phyloP scores from a whole-genome alignment of 2,329 filamentous ascomycete genomes.

The Pestalotiopsis sp. region DNA sequence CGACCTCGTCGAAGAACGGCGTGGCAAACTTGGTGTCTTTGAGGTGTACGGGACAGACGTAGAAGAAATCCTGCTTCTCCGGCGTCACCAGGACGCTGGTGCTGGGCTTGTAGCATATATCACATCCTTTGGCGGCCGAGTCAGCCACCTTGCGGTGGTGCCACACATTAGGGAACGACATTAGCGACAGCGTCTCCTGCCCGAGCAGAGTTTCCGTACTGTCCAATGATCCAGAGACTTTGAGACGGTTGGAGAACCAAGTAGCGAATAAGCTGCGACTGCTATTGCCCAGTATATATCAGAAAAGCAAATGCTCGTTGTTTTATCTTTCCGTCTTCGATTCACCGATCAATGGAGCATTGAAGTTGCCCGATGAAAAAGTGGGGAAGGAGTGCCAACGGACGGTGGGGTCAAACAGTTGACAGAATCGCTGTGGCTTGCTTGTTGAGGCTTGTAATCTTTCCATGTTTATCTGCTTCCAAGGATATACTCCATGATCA shows the following conservation, averaged over 20 bases:
- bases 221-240: too few species aligned
- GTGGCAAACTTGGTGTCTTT: slow-evolving; percentile 80
- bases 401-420: too few species aligned
- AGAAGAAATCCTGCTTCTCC: slow-evolving; percentile 88
- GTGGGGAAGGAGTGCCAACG: too few species aligned
- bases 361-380: too few species aligned
- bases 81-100: slow-evolving; percentile 85
- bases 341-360: neutral
- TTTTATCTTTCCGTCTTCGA: neutral
- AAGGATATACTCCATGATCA: too few species aligned
- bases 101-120: slow-evolving; percentile 88
- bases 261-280: neutral
- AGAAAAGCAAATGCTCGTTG: too few species aligned
- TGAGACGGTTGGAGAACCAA: neutral
- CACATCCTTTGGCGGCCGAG: slow-evolving; percentile 78
- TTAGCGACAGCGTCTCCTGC: slow-evolving; percentile 28
- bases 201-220: too few species aligned
- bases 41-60: slow-evolving; percentile 80
- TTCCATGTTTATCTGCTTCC: too few species aligned
- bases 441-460: too few species aligned
- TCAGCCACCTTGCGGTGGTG: slow-evolving; percentile 86
- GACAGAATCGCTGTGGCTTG: too few species aligned
- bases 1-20: slow-evolving; percentile 69
- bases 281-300: too few species aligned
- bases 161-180: slow-evolving; percentile 75